Conservation (phyloP, 1,284 basidiomycete genomes). For the Lentinula novae-zelandiae region DNA sequence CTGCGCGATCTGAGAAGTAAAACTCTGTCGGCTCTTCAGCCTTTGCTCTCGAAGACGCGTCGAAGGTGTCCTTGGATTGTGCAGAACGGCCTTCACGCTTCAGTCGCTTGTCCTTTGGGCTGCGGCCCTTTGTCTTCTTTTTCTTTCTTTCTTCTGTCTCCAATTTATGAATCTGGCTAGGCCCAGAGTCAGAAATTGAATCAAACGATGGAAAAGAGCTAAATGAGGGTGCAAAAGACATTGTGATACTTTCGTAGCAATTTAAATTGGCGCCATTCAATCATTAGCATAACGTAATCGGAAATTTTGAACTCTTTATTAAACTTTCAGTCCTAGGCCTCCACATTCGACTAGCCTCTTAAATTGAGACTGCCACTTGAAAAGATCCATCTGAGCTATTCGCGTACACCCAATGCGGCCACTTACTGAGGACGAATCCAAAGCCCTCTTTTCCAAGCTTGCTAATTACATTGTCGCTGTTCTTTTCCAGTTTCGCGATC, state of each 20-base stretch:
- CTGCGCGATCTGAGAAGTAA: constrained; percentile 67
- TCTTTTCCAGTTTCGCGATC: neutral
- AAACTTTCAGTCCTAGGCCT: neutral
- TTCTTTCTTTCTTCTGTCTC: constrained; percentile 15
- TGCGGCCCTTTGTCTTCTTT: constrained; percentile 11
- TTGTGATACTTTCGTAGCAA: neutral
- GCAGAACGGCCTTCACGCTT: constrained; percentile 13
- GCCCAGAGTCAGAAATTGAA: constrained; percentile 57
- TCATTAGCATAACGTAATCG: neutral
- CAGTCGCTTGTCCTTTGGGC: constrained; percentile 14
- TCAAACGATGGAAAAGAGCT: constrained; percentile 57
- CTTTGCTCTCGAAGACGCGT: constrained; percentile 34
- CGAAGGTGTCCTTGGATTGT: constrained; percentile 20
- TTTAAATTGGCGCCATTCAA: neutral
- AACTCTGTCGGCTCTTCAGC: constrained; percentile 30
- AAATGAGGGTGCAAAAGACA: constrained; percentile 50
- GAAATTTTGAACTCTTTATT: neutral
- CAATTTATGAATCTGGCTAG: neutral
- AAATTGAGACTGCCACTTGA: neutral
- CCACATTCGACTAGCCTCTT: neutral
- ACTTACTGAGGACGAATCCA: constrained; percentile 83
- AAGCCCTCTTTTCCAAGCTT: constrained; percentile 85
- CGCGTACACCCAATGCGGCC: constrained; percentile 58
- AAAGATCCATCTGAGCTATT: neutral
- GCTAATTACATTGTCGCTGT: constrained; percentile 83